Conservation (phyloP, 495 filamentous ascomycete species). For the Jackrogersella multiformis region DNA sequence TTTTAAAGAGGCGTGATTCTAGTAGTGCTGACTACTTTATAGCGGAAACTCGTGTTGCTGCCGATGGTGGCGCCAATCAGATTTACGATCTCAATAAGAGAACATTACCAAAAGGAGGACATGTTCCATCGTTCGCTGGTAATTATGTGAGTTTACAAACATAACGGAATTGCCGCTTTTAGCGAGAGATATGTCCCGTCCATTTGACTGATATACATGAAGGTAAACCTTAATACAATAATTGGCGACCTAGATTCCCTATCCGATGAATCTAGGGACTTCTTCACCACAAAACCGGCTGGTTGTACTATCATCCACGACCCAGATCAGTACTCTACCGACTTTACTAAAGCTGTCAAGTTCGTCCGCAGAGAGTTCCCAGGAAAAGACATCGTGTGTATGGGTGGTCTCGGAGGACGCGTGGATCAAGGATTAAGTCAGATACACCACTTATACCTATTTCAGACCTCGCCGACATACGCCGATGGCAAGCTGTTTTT, state of each 20-base stretch:
- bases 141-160: slow-evolving; percentile 24
- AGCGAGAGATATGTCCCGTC: background rate
- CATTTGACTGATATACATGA: slow-evolving; percentile 18
- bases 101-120: background rate
- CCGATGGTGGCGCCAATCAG: slow-evolving; percentile 90
- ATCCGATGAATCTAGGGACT: slow-evolving; percentile 59
- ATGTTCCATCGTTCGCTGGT: background rate
- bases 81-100: slow-evolving; percentile 66
- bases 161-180: background rate
- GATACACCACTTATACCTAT: slow-evolving; percentile 78
- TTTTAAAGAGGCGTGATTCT: too few species aligned
- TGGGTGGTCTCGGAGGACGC: slow-evolving; percentile 88
- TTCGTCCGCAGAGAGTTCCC: slow-evolving; percentile 49
- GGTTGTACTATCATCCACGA: slow-evolving; percentile 66
- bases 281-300: slow-evolving; percentile 66
- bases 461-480: slow-evolving; percentile 57
- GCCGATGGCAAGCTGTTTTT: slow-evolving; percentile 68
- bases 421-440: slow-evolving; percentile 92
- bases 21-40: slow-evolving; percentile 21
- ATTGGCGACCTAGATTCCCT: slow-evolving; percentile 93
- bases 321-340: slow-evolving; percentile 84
- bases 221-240: slow-evolving; percentile 71
- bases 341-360: slow-evolving; percentile 69
- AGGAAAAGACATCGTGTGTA: slow-evolving; percentile 65
- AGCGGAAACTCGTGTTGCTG: slow-evolving; percentile 74